phyloP scores from a whole-genome alignment of 2,329 filamentous ascomycete genomes.

The Alternaria burnsii region DNA sequence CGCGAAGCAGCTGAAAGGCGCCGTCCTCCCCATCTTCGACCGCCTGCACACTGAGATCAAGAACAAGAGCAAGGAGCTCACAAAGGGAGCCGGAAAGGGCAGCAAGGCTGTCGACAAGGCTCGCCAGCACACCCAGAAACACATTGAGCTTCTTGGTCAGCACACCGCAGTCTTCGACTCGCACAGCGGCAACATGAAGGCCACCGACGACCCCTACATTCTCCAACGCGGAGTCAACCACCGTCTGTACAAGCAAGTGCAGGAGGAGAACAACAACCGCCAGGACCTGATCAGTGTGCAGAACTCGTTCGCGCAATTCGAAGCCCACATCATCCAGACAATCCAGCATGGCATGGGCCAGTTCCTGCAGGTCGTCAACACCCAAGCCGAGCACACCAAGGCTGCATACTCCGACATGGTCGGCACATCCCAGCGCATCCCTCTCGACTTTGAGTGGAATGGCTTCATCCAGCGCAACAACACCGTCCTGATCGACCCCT shows the following conservation, averaged over 20 bases:
- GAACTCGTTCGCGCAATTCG: conserved; percentile 86
- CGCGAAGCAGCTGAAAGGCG: conserved; percentile 86
- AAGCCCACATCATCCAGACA: conserved; percentile 82
- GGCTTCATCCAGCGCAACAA: conserved; percentile 78
- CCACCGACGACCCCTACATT: conserved; percentile 86
- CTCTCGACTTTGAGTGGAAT: conserved; percentile 89
- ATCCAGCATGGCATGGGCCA: conserved; percentile 83
- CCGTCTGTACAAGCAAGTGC: conserved; percentile 86
- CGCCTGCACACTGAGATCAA: conserved; percentile 96
- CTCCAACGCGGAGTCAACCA: conserved; percentile 82
- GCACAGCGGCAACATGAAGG: conserved; percentile 72
- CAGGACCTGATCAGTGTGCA: conserved; percentile 94
- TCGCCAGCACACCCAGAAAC: conserved; percentile 86
- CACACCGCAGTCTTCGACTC: conserved; percentile 83
- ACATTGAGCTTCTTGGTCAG: conserved; percentile 92
- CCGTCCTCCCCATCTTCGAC: conserved; percentile 86
- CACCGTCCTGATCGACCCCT: conserved; percentile 79
- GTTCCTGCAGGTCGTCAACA: conserved; percentile 81
- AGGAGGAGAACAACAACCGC: conserved; percentile 94
- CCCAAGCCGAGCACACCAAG: conserved; percentile 82
- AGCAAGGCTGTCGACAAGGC: conserved; percentile 93
- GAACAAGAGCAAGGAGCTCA: conserved; percentile 90
- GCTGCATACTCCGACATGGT: conserved; percentile 87
- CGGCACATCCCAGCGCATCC: conserved; percentile 76
- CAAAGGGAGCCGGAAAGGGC: conserved; percentile 79